These are phyloP conservation scores for Cladochytrium replicatum DNA, from an alignment of 192 early-diverging fungal species.

Conservation along the genomic window DNA sequence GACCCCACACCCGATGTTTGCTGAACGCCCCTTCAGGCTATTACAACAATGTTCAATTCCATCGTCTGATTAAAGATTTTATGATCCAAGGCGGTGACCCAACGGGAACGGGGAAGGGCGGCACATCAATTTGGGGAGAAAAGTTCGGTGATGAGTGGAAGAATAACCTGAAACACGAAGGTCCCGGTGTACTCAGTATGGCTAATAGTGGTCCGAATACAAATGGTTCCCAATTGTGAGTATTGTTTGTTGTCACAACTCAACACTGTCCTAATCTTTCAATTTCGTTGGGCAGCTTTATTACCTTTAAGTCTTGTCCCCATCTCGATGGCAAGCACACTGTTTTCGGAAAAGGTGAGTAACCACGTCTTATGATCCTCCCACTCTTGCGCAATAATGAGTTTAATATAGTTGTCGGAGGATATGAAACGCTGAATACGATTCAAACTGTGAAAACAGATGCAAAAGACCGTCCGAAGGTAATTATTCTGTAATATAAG, in stretches of 20 bases:
- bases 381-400: no score
- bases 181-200: constrained; percentile 83
- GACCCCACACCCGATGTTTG: background rate
- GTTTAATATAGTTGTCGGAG: constrained; percentile 87
- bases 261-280: constrained; percentile 8
- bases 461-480: constrained; percentile 57
- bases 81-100: constrained; percentile 51
- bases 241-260: background rate
- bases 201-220: constrained; percentile 90
- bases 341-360: constrained; percentile 85
- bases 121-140: constrained; percentile 33
- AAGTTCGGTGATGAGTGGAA: constrained; percentile 42
- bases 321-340: constrained; percentile 75
- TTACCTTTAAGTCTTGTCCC: constrained; percentile 30
- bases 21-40: no score
- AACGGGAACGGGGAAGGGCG: constrained; percentile 41
- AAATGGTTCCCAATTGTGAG: constrained; percentile 69
- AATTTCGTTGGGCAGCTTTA: constrained; percentile 29
- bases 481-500: no score
- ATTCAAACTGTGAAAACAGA: constrained; percentile 70
- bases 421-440: constrained; percentile 65
- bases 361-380: no score
- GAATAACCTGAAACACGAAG: constrained; percentile 58
- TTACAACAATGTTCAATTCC: constrained; percentile 76
- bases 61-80: constrained; percentile 54